These are phyloP conservation scores for Glaciozyma antarctica DNA, from an alignment of 768 basidiomycete species.

Conservation along the genomic window DNA sequence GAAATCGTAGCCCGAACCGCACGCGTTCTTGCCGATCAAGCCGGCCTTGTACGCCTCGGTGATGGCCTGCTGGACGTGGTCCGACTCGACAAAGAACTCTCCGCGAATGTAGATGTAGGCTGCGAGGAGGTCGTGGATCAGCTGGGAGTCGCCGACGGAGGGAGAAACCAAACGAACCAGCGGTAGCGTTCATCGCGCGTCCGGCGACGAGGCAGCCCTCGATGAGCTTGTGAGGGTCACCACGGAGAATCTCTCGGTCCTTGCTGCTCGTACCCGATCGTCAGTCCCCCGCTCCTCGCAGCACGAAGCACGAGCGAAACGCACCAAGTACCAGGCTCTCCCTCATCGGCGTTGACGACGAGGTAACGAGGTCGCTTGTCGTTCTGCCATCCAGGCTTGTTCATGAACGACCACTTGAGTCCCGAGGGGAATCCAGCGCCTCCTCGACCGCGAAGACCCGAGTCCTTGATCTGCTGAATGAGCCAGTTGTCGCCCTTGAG, in stretches of 20 bases:
- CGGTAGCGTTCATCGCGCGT: constrained; percentile 90
- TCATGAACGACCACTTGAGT: constrained; percentile 64
- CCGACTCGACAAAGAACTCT: constrained; percentile 92
- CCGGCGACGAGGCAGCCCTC: constrained; percentile 97
- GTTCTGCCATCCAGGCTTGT: constrained; percentile 97
- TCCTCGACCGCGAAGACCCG: constrained; percentile 86
- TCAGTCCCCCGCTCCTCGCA: too few species aligned
- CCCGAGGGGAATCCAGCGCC: constrained; percentile 96
- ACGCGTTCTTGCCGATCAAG: constrained; percentile 78
- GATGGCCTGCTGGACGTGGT: constrained; percentile 89
- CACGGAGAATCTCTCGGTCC: constrained; percentile 93
- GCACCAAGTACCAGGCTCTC: constrained; percentile 86
- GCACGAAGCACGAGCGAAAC: neutral
- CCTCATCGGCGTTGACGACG: constrained; percentile 96
- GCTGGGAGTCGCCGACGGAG: neutral
- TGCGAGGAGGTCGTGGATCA: constrained; percentile 13
- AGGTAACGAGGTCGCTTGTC: constrained; percentile 84
- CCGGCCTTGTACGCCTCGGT: constrained; percentile 86
- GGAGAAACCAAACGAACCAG: constrained; percentile 42
- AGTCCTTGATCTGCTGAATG: constrained; percentile 90
- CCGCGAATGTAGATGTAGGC: constrained; percentile 99
- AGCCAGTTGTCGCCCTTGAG: constrained; percentile 95
- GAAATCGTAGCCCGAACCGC: constrained; percentile 85
- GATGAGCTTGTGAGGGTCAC: constrained; percentile 95
- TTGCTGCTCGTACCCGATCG: constrained; percentile 45